A percentile compares a stretch with the other conserved stretches of the same genome.
Conservation (phyloP, 2,329 filamentous ascomycete species). For the Aspergillus calidoustus region DNA sequence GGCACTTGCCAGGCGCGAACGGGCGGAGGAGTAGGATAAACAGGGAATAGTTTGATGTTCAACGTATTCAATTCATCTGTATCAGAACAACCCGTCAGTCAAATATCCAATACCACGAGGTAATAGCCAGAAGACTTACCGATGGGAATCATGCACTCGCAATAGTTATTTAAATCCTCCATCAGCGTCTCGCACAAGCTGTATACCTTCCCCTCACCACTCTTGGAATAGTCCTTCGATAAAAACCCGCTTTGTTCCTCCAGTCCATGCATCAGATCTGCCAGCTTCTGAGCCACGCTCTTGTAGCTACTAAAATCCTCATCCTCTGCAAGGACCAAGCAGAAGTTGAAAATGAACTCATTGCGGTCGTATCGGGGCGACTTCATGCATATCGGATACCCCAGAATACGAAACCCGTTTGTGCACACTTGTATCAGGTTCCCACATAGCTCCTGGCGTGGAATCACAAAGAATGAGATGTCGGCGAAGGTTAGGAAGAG, state of each 20-base stretch:
- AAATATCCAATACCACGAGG: background rate
- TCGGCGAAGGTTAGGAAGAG: slow-evolving; percentile 84
- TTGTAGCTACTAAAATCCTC: slow-evolving; percentile 79
- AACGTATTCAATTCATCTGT: slow-evolving; percentile 89
- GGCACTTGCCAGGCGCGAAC: slow-evolving; percentile 92
- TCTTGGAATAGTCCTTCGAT: slow-evolving; percentile 49
- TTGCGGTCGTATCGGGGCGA: slow-evolving; percentile 84
- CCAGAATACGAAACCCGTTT: slow-evolving; percentile 81
- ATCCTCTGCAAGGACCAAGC: slow-evolving; percentile 74
- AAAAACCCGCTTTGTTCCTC: slow-evolving; percentile 91
- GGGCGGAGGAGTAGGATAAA: slow-evolving; percentile 74
- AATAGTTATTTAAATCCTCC: slow-evolving; percentile 95
- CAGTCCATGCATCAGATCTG: slow-evolving; percentile 82
- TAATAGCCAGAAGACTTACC: slow-evolving; percentile 57
- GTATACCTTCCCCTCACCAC: slow-evolving; percentile 58
- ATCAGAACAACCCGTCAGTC: slow-evolving; percentile 15
- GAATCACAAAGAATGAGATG: slow-evolving; percentile 91
- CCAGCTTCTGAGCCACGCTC: slow-evolving; percentile 82
- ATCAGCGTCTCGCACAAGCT: slow-evolving; percentile 83
- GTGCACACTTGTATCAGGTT: slow-evolving; percentile 73
- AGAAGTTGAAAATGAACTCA: slow-evolving; percentile 99
- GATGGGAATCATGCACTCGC: slow-evolving; percentile 97
- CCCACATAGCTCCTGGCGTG: slow-evolving; percentile 92
- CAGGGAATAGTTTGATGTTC: slow-evolving; percentile 93
- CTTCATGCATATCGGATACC: slow-evolving; percentile 86